phyloP scores from a whole-genome alignment of 1,284 basidiomycete genomes.

The Ustilago nuda region DNA sequence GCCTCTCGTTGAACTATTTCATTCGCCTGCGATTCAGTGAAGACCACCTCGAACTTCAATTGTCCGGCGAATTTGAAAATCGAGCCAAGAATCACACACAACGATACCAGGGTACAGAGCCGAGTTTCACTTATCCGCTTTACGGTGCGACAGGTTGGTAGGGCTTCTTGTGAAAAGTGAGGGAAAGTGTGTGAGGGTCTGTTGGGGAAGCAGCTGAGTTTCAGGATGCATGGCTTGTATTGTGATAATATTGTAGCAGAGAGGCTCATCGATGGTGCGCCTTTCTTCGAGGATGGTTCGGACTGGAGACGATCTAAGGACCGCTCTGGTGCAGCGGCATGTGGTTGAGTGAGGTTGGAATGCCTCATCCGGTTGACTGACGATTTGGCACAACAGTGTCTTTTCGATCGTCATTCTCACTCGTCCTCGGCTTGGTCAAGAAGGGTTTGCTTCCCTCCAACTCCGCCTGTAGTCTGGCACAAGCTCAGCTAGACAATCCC shows the following conservation, averaged over 20 bases:
- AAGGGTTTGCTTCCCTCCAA: no score
- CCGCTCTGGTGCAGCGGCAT: neutral
- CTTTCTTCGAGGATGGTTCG: neutral
- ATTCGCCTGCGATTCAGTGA: no score
- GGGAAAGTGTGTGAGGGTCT: neutral
- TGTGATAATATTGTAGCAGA: neutral
- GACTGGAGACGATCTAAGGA: neutral
- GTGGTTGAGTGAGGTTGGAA: neutral
- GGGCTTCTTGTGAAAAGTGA: neutral
- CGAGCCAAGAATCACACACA: neutral
- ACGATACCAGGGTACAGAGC: neutral
- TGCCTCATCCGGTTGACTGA: no score
- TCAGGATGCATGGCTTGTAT: neutral
- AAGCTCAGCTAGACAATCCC: neutral
- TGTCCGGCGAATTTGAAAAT: constrained; percentile 5
- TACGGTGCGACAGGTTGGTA: neutral
- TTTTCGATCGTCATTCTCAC: neutral
- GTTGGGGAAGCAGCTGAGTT: neutral
- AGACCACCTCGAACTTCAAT: neutral
- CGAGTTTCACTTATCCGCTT: neutral
- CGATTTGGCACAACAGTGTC: no score
- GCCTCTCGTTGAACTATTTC: no score
- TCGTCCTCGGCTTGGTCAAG: no score
- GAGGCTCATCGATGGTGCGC: neutral
- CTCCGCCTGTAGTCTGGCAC: no score